Conservation (phyloP, 495 filamentous ascomycete genomes). For the Oidiodendron maius region DNA sequence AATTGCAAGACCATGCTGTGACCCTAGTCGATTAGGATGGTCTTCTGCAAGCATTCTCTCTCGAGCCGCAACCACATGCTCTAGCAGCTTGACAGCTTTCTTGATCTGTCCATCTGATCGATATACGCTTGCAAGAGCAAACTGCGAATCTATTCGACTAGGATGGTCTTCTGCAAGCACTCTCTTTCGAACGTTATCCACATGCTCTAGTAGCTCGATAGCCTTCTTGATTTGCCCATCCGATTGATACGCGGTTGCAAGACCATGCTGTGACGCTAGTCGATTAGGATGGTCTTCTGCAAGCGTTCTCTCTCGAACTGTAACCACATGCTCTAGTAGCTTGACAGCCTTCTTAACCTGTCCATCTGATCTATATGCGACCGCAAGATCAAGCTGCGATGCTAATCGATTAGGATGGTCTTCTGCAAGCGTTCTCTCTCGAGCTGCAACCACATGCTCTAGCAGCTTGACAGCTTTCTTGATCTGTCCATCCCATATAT, state of each 20-base stretch:
- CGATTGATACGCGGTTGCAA: slow-evolving; percentile 12
- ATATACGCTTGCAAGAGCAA: slow-evolving; percentile 8
- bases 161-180: slow-evolving; percentile 11
- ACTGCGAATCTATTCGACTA: slow-evolving; percentile 12
- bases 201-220: slow-evolving; percentile 29
- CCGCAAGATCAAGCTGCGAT: slow-evolving; percentile 20
- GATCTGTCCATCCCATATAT: slow-evolving; percentile 17
- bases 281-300: slow-evolving; percentile 11
- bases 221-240: slow-evolving; percentile 27
- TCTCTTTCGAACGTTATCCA: slow-evolving; percentile 23
- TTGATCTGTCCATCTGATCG: background rate
- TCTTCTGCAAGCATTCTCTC: slow-evolving; percentile 1
- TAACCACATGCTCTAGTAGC: slow-evolving; percentile 32
- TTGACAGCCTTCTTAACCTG: slow-evolving; percentile 27
- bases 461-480: slow-evolving; percentile 16
- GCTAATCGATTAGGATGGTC: slow-evolving; percentile 17
- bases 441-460: slow-evolving; percentile 7
- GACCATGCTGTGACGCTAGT: slow-evolving; percentile 14
- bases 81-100: too few relatives aligned
- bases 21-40: slow-evolving; percentile 11
- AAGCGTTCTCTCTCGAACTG: slow-evolving; percentile 14
- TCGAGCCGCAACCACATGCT: too few relatives aligned
- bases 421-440: slow-evolving; percentile 1
- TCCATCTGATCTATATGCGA: too few relatives aligned
- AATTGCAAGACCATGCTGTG: slow-evolving; percentile 13